Conservation (phyloP, 306 rosid species). For the Begonia fuchsioides region DNA sequence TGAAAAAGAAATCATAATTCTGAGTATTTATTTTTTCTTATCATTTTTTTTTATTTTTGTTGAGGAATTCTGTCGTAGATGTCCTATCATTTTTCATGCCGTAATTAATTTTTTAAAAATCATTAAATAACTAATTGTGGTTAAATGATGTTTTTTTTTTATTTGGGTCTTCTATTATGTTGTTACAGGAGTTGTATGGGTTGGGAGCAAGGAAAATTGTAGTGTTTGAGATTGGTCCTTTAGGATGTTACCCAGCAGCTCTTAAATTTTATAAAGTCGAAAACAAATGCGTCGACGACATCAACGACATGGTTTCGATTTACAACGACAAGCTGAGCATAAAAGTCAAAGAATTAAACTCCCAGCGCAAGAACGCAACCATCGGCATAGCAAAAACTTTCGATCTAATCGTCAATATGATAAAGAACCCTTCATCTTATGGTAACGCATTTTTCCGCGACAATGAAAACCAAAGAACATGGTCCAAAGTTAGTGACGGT, state of each 20-base stretch:
- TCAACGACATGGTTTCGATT: background rate
- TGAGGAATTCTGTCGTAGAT: too few relatives aligned
- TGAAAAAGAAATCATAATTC: too few relatives aligned
- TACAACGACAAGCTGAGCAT: constrained; percentile 1
- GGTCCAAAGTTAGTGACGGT: background rate
- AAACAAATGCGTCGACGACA: background rate
- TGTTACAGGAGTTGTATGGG: background rate
- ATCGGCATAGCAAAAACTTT: background rate
- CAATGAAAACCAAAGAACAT: background rate
- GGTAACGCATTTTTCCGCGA: background rate
- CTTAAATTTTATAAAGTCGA: background rate
- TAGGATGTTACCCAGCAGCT: constrained; percentile 1
- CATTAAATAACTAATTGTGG: too few relatives aligned
- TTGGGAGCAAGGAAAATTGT: background rate
- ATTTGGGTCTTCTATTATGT: too few relatives aligned
- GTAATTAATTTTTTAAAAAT: too few relatives aligned
- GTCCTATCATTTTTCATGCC: too few relatives aligned
- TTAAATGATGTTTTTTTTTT: too few relatives aligned
- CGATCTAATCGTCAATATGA: background rate
- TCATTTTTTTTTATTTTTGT: too few relatives aligned
- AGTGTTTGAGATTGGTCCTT: background rate
- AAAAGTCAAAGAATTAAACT: background rate
- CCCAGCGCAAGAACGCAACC: background rate
- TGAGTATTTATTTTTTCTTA: too few relatives aligned
- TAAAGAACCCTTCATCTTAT: constrained; percentile 2